Conservation (phyloP, 352 stramenopile species). For the Aphanomyces cochlioides region DNA sequence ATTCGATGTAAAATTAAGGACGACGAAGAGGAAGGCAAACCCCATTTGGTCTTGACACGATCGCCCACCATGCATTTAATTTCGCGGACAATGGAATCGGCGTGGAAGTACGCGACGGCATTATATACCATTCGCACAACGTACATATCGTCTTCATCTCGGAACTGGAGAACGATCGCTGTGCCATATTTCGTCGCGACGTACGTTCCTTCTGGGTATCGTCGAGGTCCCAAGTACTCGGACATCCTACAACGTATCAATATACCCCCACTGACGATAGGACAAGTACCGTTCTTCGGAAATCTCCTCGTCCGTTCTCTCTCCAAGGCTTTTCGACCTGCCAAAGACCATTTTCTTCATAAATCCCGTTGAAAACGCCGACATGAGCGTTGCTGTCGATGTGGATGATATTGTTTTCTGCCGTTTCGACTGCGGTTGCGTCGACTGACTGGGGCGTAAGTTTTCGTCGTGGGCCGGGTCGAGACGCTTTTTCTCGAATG, state of each 20-base stretch:
- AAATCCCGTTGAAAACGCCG: slow-evolving; percentile 8
- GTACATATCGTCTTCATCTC: slow-evolving; percentile 64
- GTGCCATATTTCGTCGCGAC: slow-evolving; percentile 76
- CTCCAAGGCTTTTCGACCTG: background rate
- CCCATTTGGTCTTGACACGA: slow-evolving; percentile 79
- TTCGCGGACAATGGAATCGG: slow-evolving; percentile 66
- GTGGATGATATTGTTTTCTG: background rate
- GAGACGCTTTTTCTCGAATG: background rate
- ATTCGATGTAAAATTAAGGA: background rate
- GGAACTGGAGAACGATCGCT: slow-evolving; percentile 65
- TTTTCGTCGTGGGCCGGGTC: background rate
- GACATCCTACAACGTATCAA: too few species aligned
- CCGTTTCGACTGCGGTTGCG: background rate
- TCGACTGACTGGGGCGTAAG: background rate
- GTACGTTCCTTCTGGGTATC: slow-evolving; percentile 33
- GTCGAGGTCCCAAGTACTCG: too few species aligned
- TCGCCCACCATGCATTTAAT: slow-evolving; percentile 83
- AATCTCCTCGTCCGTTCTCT: background rate
- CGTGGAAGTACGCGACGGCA: slow-evolving; percentile 60
- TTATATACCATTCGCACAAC: slow-evolving; percentile 73
- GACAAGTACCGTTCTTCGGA: too few species aligned
- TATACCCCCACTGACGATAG: too few species aligned
- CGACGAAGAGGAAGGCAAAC: background rate
- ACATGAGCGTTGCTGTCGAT: slow-evolving; percentile 1
- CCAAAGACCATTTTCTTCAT: slow-evolving; percentile 10